Conservation (phyloP, 2,329 filamentous ascomycete species). For the Hypomyces rosellus region DNA sequence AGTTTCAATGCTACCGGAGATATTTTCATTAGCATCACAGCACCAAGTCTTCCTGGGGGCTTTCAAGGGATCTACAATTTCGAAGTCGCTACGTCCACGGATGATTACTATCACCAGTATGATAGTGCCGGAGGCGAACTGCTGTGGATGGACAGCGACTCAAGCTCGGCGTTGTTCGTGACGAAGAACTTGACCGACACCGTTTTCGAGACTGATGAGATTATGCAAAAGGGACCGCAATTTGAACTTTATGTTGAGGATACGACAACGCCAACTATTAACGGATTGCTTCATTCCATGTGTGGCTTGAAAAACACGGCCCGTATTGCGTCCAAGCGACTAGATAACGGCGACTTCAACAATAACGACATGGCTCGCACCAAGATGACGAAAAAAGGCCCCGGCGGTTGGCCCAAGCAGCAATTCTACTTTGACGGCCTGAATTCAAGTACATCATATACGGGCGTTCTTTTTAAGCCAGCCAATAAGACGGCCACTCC, state of each 20-base stretch:
- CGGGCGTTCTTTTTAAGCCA: constrained; percentile 64
- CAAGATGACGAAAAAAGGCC: constrained; percentile 63
- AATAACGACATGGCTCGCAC: constrained; percentile 45
- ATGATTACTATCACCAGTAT: constrained; percentile 67
- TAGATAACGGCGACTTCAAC: constrained; percentile 41
- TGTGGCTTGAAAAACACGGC: constrained; percentile 70
- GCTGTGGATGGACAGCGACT: constrained; percentile 80
- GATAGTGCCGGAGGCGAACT: constrained; percentile 45
- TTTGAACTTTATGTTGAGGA: constrained; percentile 76
- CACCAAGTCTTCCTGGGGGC: constrained; percentile 54
- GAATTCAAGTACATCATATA: constrained; percentile 64
- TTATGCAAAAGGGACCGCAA: constrained; percentile 48
- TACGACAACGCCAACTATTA: constrained; percentile 49
- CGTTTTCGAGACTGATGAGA: constrained; percentile 46
- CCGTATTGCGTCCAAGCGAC: constrained; percentile 48
- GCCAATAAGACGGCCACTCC: constrained; percentile 40
- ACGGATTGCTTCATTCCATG: constrained; percentile 70
- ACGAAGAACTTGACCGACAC: constrained; percentile 65
- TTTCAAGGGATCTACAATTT: constrained; percentile 69
- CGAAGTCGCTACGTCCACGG: constrained; percentile 75
- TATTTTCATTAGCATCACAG: constrained; percentile 71
- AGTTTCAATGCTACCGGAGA: constrained; percentile 56
- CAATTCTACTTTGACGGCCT: constrained; percentile 81
- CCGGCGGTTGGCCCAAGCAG: constrained; percentile 66
- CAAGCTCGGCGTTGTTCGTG: constrained; percentile 67